Evolutionary conservation across 306 rosid genomes (phyloP).

Genomic region (Astragalus membranaceus): DNA sequence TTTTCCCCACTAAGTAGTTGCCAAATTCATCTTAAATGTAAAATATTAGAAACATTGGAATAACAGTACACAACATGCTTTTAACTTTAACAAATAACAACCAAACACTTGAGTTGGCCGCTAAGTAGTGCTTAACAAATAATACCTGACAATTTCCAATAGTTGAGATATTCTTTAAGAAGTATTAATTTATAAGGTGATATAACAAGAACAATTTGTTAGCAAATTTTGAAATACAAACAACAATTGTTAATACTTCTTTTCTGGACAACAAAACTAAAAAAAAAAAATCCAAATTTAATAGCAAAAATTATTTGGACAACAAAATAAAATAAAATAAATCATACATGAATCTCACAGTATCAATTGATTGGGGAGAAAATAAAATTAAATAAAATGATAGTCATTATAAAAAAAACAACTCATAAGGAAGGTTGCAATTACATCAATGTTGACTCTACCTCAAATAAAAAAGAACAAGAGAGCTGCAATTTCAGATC

Average conservation of each 20-base stretch:
- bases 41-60: too few species aligned
- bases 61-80: too few species aligned
- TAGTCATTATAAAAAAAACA: background rate
- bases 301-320: background rate
- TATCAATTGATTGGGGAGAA: background rate
- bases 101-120: background rate
- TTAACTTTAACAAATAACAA: too few species aligned
- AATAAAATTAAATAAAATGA: background rate
- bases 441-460: background rate
- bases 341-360: background rate
- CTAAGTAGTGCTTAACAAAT: too few species aligned
- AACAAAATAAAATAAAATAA: background rate
- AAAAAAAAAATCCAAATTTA: too few species aligned
- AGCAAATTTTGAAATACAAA: too few species aligned
- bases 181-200: too few species aligned
- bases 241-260: too few species aligned
- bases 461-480: background rate
- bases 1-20: background rate
- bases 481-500: conserved; percentile 2
- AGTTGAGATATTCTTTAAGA: too few species aligned
- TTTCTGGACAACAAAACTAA: too few species aligned
- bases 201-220: too few species aligned
- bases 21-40: conserved; percentile 10
- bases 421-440: background rate
- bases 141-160: too few species aligned